Evolutionary conservation across 2,329 filamentous ascomycete genomes (phyloP), one percentile per base, ranked within the genome.

Genomic region (Magnaporthales sp.): DNA sequence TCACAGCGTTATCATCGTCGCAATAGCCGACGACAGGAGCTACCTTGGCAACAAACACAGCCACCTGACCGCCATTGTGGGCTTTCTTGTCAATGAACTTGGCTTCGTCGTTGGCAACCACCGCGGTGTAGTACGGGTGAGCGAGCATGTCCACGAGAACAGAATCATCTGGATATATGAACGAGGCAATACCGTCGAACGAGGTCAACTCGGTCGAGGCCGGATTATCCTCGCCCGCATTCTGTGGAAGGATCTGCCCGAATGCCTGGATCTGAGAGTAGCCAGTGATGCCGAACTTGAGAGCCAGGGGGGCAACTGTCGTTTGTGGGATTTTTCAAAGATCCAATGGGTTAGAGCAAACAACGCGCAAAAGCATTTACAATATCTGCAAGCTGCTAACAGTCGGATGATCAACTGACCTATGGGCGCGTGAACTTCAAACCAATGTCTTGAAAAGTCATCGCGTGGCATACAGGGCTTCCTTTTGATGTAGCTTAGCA

Each of bases 201-300:
- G 62, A 46, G 10, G 62, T 63, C 11, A n/a, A 13, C 10, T 19
- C 15, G 9, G n/a, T 38, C 10, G 62, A 63, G 31, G 30, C 62
- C 31, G 62, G 62, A 22, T n/a, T 13, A 13, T 46, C 31, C 62
- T 63, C 62, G 30, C 62, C 62, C 3, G 29, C 31, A 10, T 46
- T 51, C 62, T 46, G 62, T 13, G 31, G 62, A 3, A 63, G 62
- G 31, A 46, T 63, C 62, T 46, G 31, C 30, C 62, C 62, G n/a
- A 63, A 63, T 22, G 62, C 62, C n/a, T 31, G 62, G 29, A 63
- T 22, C 31, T 63, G 62, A 9, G 31, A 63, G 27, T 63, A 63
- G n/a, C n/a, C 62, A 38, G 7, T 29, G 31, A 46, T 63, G 62
- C 62, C 62, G n/a, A 63, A 63, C n/a, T 63, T 63, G n/a, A 22